phyloP scores from a whole-genome alignment of 2,329 filamentous ascomycete genomes.

The Cladosporium colombiae region DNA sequence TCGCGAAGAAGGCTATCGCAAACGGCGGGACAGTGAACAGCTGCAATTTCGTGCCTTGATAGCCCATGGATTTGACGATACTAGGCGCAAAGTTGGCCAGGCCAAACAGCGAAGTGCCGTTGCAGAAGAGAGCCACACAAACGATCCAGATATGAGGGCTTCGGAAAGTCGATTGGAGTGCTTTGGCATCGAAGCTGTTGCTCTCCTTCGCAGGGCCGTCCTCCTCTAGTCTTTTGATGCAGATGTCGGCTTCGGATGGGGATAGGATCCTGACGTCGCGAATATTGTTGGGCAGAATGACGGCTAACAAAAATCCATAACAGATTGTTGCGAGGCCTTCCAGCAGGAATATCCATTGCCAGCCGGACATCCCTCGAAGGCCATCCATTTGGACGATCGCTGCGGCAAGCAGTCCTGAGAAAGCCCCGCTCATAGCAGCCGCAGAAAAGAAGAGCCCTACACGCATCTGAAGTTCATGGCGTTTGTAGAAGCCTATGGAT shows the following conservation, averaged over 20 bases:
- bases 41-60: slow-evolving; percentile 64
- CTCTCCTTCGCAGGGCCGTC: slow-evolving; percentile 33
- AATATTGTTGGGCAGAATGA: slow-evolving; percentile 62
- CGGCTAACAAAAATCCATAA: slow-evolving; percentile 45
- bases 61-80: slow-evolving; percentile 44
- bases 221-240: slow-evolving; percentile 7
- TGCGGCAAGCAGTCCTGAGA: slow-evolving; percentile 56
- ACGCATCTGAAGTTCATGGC: slow-evolving; percentile 35
- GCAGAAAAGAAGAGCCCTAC: slow-evolving; percentile 38
- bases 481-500: slow-evolving; percentile 33
- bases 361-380: slow-evolving; percentile 49
- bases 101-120: slow-evolving; percentile 7
- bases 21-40: slow-evolving; percentile 76
- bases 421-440: slow-evolving; percentile 52
- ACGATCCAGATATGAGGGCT: slow-evolving; percentile 10
- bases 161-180: slow-evolving; percentile 39
- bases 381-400: slow-evolving; percentile 58
- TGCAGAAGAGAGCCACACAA: slow-evolving; percentile 10
- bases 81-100: slow-evolving; percentile 26
- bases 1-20: slow-evolving; percentile 67
- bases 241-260: slow-evolving; percentile 49
- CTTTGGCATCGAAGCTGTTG: slow-evolving; percentile 36
- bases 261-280: slow-evolving; percentile 53
- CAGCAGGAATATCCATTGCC: slow-evolving; percentile 34
- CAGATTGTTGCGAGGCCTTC: slow-evolving; percentile 38